Conservation (phyloP, 2,329 filamentous ascomycete genomes). For the Byssoonygena ceratinophila region DNA sequence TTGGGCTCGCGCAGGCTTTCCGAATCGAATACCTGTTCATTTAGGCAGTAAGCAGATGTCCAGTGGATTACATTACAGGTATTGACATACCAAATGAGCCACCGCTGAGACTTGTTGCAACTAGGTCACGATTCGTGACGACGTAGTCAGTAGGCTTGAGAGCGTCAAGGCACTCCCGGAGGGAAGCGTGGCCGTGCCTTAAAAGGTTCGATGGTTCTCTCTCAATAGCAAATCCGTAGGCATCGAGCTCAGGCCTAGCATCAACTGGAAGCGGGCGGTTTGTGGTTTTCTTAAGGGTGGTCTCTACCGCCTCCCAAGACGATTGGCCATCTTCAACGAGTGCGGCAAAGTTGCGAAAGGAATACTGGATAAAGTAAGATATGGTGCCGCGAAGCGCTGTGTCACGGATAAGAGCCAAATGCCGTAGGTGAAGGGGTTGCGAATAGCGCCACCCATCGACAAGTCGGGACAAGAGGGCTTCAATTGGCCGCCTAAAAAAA, state of each 20-base stretch:
- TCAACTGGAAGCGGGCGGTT: constrained; percentile 24
- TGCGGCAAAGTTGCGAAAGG: constrained; percentile 42
- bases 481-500: constrained; percentile 46
- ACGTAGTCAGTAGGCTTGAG: constrained; percentile 28
- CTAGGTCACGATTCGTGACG: constrained; percentile 28
- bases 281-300: constrained; percentile 24
- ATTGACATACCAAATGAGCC: constrained; percentile 25
- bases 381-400: constrained; percentile 39
- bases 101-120: constrained; percentile 22
- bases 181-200: constrained; percentile 34
- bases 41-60: constrained; percentile 7
- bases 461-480: constrained; percentile 43
- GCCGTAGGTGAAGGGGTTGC: constrained; percentile 49
- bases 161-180: constrained; percentile 32
- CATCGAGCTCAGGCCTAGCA: constrained; percentile 32
- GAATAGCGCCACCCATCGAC: constrained; percentile 47
- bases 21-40: constrained; percentile 9
- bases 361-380: constrained; percentile 47
- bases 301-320: constrained; percentile 45
- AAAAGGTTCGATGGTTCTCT: constrained; percentile 28
- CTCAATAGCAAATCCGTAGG: constrained; percentile 39
- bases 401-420: constrained; percentile 48
- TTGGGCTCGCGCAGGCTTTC: neutral
- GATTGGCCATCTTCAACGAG: constrained; percentile 43
- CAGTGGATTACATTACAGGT: neutral